These are phyloP conservation scores for Aspergillus sclerotialis DNA, from an alignment of 2,329 filamentous ascomycete genomes.

Conservation along the genomic window DNA sequence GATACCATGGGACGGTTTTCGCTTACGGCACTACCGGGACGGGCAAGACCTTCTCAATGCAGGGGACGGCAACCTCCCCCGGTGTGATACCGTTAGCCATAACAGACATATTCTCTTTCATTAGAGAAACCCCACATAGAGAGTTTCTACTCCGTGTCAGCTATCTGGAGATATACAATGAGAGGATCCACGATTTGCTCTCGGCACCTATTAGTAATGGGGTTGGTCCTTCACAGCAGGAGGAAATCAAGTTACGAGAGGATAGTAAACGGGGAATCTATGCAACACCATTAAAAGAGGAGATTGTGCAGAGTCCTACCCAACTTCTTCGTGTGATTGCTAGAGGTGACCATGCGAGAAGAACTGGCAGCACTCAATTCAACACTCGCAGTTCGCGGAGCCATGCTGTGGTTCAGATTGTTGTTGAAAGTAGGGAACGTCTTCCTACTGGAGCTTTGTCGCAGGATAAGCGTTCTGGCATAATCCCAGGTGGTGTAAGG, in stretches of 20 bases:
- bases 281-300: constrained; percentile 90
- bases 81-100: constrained; percentile 96
- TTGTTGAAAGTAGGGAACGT: constrained; percentile 91
- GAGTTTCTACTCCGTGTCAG: constrained; percentile 94
- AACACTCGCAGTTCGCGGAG: constrained; percentile 94
- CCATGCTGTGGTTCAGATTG: constrained; percentile 97
- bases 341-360: constrained; percentile 79
- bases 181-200: constrained; percentile 89
- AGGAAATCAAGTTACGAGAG: constrained; percentile 95
- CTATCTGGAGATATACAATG: constrained; percentile 98
- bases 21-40: constrained; percentile 99
- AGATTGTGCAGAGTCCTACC: constrained; percentile 96
- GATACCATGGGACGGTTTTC: constrained; percentile 96
- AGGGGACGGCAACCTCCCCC: constrained; percentile 89
- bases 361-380: constrained; percentile 93
- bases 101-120: constrained; percentile 98
- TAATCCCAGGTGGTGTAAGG: constrained; percentile 79
- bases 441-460: constrained; percentile 49
- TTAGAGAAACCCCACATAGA: constrained; percentile 87
- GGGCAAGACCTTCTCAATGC: constrained; percentile 99
- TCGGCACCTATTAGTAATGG: constrained; percentile 61
- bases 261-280: constrained; percentile 96
- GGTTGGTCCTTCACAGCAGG: constrained; percentile 55
- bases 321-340: constrained; percentile 93
- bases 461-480: constrained; percentile 59